Conservation (phyloP, 768 basidiomycete genomes). For the Tylopilus intermedius region DNA sequence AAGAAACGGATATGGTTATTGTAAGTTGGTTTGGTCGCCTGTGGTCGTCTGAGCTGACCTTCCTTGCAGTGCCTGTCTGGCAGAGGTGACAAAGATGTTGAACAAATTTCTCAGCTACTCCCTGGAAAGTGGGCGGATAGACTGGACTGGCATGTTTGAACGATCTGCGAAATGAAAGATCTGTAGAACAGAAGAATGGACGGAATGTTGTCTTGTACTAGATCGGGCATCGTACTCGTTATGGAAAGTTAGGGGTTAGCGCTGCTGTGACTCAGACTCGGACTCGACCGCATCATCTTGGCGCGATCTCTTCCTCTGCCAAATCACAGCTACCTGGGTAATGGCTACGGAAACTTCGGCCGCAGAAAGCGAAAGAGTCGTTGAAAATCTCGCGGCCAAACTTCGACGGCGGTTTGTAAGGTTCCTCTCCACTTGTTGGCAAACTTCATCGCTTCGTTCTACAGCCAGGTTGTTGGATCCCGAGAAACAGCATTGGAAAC, state of each 20-base stretch:
- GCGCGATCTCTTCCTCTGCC: not conserved
- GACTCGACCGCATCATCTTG: not conserved
- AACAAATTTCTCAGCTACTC: conserved; percentile 89
- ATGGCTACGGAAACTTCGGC: conserved; percentile 42
- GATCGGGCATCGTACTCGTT: conserved; percentile 6
- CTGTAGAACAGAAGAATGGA: too few species aligned
- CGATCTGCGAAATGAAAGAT: not conserved
- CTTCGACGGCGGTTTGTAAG: conserved; percentile 63
- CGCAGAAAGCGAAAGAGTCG: conserved; percentile 48
- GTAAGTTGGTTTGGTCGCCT: conserved; percentile 45
- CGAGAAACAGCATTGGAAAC: conserved; percentile 87
- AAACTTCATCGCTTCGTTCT: conserved; percentile 2
- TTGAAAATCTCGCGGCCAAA: conserved; percentile 66
- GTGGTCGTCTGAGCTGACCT: conserved; percentile 8
- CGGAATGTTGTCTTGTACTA: not conserved
- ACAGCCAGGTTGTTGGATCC: conserved; percentile 88
- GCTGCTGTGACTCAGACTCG: not conserved
- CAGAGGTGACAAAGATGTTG: conserved; percentile 96
- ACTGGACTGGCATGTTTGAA: conserved; percentile 84
- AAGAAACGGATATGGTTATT: conserved; percentile 84
- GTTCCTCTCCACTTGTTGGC: conserved; percentile 33
- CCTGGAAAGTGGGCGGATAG: conserved; percentile 91
- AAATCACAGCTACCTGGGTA: not conserved
- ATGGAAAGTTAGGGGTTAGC: conserved; percentile 11
- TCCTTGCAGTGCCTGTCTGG: conserved; percentile 77